Evolutionary conservation across 192 early-diverging fungal species (phyloP).

Genomic region (Coemansia aciculifera): DNA sequence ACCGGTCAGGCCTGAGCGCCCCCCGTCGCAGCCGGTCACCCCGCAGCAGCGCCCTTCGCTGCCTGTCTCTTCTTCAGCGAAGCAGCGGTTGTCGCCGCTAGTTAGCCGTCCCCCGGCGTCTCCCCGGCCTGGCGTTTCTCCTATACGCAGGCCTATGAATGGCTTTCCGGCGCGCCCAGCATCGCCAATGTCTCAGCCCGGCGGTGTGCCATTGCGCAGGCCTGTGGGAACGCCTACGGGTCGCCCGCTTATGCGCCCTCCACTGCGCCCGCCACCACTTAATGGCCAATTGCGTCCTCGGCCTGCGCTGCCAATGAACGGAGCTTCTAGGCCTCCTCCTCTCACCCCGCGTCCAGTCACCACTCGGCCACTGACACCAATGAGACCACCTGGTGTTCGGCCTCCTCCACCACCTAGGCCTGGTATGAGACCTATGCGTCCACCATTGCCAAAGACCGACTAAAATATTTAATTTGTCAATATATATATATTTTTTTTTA

Average conservation of each 20-base stretch:
- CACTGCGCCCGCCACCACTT: not conserved
- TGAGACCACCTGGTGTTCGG: not conserved
- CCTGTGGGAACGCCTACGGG: not conserved
- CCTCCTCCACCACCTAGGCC: not conserved
- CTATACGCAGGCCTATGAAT: not conserved
- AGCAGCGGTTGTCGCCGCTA: not conserved
- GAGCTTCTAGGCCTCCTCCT: not conserved
- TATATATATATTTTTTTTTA: constrained; percentile 5
- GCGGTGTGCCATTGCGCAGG: not conserved
- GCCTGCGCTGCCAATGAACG: not conserved
- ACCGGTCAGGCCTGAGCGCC: too few relatives aligned
- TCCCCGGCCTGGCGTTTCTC: not conserved
- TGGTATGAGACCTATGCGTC: not conserved
- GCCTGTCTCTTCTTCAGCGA: too few relatives aligned
- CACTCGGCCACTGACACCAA: not conserved
- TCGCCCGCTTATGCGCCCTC: constrained; percentile 2
- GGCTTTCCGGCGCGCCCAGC: not conserved
- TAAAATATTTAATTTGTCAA: not conserved
- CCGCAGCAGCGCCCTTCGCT: too few relatives aligned
- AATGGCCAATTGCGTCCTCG: not conserved
- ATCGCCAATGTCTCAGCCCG: not conserved
- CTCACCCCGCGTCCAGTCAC: not conserved
- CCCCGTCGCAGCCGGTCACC: too few relatives aligned
- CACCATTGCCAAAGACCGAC: not conserved
- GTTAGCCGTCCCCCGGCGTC: not conserved